Percentiles rank a stretch among this genome's conserved stretches.
Conservation (phyloP, 257 asterid genomes). For the Striga asiatica region DNA sequence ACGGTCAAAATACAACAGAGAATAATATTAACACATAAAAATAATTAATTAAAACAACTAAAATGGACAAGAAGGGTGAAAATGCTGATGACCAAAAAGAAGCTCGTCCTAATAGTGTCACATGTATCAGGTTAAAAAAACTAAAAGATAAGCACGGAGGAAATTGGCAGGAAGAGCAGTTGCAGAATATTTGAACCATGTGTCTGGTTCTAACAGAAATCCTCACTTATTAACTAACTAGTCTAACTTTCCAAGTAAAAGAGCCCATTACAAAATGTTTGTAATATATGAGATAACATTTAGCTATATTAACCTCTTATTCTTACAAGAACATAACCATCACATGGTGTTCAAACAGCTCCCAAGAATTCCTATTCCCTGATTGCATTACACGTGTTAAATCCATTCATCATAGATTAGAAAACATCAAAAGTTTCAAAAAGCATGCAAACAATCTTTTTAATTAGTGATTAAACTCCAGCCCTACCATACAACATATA, state of each 20-base stretch:
- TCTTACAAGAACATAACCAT: not conserved
- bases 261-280: no score
- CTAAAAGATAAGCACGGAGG: not conserved
- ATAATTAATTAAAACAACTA: constrained; percentile 4
- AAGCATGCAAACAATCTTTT: not conserved
- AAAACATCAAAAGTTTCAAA: not conserved
- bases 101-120: not conserved
- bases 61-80: not conserved
- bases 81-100: not conserved
- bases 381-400: not conserved
- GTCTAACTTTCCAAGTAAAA: no score
- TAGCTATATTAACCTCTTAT: no score
- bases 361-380: not conserved
- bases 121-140: not conserved
- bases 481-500: not conserved
- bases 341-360: not conserved
- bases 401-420: no score
- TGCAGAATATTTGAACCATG: not conserved
- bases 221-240: not conserved
- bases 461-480: not conserved
- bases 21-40: not conserved
- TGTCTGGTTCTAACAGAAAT: not conserved
- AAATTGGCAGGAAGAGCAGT: not conserved
- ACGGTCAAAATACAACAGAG: not conserved
- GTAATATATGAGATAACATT: no score